phyloP scores from a whole-genome alignment of 129 eudicot species.

The Cynara cardunculus region DNA sequence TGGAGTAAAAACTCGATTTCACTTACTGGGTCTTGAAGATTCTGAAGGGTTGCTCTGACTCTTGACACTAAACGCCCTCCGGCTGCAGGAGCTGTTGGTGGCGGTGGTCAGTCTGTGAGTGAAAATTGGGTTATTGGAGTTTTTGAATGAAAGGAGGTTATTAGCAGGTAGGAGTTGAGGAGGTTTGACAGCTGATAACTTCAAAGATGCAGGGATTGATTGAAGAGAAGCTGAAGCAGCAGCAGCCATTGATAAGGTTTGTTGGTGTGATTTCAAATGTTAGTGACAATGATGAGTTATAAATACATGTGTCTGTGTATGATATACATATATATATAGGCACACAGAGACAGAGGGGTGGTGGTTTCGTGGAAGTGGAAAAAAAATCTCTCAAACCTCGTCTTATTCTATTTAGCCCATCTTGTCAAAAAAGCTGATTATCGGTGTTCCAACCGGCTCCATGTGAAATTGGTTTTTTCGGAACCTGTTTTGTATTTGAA shows the following conservation, averaged over 20 bases:
- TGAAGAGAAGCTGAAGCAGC: constrained; percentile 38
- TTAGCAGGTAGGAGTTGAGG: constrained; percentile 12
- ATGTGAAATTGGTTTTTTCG: no score
- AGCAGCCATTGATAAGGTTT: constrained; percentile 28
- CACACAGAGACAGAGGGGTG: no score
- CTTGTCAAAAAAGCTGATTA: no score
- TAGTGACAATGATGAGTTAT: background rate
- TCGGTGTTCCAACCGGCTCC: no score
- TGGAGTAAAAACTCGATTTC: background rate
- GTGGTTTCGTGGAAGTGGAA: background rate
- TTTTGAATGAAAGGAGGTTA: constrained; percentile 24
- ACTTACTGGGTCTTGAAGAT: constrained; percentile 48
- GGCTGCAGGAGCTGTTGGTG: constrained; percentile 6
- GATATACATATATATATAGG: background rate
- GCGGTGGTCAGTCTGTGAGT: constrained; percentile 20
- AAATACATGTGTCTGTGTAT: background rate
- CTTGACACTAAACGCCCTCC: constrained; percentile 39
- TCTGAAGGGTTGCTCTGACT: constrained; percentile 40
- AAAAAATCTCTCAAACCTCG: no score
- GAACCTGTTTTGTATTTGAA: no score
- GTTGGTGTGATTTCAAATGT: background rate
- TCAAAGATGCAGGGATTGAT: constrained; percentile 33
- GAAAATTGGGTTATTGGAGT: constrained; percentile 10
- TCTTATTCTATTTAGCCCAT: no score
- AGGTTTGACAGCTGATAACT: constrained; percentile 17